Conservation (phyloP, 2,329 filamentous ascomycete species). For the Xylogone sp. region DNA sequence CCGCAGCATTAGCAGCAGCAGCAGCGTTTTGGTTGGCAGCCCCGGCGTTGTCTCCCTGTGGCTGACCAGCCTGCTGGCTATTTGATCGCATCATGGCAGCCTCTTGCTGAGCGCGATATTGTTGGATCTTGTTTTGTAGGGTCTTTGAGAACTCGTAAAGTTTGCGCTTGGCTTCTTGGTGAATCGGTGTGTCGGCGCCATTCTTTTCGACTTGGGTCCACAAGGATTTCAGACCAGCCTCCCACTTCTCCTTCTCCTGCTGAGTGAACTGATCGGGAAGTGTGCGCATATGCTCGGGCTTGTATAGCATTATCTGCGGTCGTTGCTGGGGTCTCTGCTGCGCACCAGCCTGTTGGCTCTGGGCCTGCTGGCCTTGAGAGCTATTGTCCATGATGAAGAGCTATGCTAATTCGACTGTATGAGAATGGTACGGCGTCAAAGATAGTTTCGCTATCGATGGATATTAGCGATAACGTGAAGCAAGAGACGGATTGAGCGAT, state of each 20-base stretch:
- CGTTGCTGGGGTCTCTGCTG: conserved; percentile 17
- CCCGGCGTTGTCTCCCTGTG: conserved; percentile 12
- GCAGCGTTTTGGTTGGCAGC: background rate
- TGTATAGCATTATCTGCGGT: conserved; percentile 17
- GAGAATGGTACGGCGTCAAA: background rate
- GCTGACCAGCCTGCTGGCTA: conserved; percentile 9
- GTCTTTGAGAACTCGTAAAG: conserved; percentile 58
- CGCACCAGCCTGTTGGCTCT: conserved; percentile 18
- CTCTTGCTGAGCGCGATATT: conserved; percentile 12
- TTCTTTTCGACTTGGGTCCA: conserved; percentile 49
- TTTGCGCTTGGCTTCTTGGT: conserved; percentile 51
- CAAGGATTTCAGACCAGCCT: conserved; percentile 48
- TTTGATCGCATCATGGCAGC: background rate
- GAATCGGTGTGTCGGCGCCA: conserved; percentile 42
- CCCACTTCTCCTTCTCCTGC: conserved; percentile 56
- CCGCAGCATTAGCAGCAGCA: conserved; percentile 6
- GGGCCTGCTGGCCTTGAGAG: conserved; percentile 16
- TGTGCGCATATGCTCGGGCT: conserved; percentile 27
- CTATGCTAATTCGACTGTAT: background rate
- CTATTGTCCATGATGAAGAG: conserved; percentile 21
- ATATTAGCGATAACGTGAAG: background rate
- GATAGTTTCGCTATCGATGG: background rate
- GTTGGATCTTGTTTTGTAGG: conserved; percentile 48
- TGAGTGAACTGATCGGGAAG: conserved; percentile 37
- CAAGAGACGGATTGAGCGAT: background rate